Evolutionary conservation across 2,329 filamentous ascomycete species (phyloP), one percentile per base, ranked within the genome.

Genomic region (Fusarium sp.): DNA sequence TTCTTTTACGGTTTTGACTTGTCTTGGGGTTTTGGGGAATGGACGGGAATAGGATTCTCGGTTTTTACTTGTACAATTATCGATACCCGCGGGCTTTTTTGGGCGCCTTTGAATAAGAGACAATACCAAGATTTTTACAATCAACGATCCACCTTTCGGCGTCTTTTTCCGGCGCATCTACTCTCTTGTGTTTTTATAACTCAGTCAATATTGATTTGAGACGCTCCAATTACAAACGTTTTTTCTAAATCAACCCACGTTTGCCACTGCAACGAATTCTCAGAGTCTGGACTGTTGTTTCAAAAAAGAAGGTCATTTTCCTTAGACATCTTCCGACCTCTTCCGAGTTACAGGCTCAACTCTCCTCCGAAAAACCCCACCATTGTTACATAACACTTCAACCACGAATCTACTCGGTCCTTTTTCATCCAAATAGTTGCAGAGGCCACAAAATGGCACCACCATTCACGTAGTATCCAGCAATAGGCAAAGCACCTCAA

Each of bases 391-490:
- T 61, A 60, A 56, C 31, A 34, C 43, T 25, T 56, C 46, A 39
- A 52, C 38, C 25, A 43, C 53, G 65, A 44, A 9, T 12, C 24
- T 19, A 60, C 46, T 26, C 75, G 52, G 79, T 76, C 79, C 82
- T 81, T 73, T 26, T 38, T 7, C 22, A 71, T 76, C 34, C 77
- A 75, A 39, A 73, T 73, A 39, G 72, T 80, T 67, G 53, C 73
- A 56, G 83, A 83, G 32, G 80, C 81, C 56, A 79, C 62, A 83
- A 64, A 83, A 83, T 40, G 70, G 64, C 39, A 84, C 77, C 12
- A 83, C 81, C 72, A 79, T 78, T 6, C 7, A 83, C 73, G 4
- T 38, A 25, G 22, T 31, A 41, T 26, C 29, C 31, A 28, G n/a
- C n/a, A 44, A 29, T 35, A 32, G 34, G 43, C 32, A n/a, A 26